Base-by-base conservation (phyloP, 306 rosid genomes). In the Quercus bicolor region DNA sequence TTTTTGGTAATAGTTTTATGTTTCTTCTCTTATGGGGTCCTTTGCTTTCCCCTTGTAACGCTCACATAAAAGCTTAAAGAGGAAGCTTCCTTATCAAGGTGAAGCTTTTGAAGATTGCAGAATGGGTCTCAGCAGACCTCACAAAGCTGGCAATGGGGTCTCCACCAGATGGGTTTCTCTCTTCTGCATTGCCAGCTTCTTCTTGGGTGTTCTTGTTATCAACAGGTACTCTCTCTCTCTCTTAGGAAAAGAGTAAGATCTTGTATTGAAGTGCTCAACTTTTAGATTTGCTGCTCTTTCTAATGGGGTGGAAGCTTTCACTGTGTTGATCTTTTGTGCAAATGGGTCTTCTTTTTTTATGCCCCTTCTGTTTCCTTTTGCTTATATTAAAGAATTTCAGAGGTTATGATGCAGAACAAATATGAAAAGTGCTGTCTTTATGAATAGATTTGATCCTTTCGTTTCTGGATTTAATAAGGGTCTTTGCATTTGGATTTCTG, bases 81-180 rank as follows among this genome's bases (percentile, higher is more conserved):
- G 80, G 72, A 40, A n/a, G 85, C 57, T 78, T 73, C 61, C 74
- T 74, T 85, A 78, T 68, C 37, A 78, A 82, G 84, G 53, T 56
- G 73, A 72, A 66, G 86, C 70, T 73, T 80, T 72, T 59, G 57
- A 76, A 68, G 52, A 68, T 34, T 68, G 68, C 61, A 61, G 75
- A 75, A 88, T 88, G 91, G 89, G 91, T 84, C 78, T 86, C 34
- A 74, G 76, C 79, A 86, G 86, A 86, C 80, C 91, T 56, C 89
- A 86, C 81, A 88, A 86, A 69, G 77, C 65, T 48, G 87, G 77
- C 82, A 86, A 81, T 86, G 91, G 91, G 62, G 76, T 88, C 74
- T 84, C 91, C 45, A 78, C 85, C 79, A 86, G 85, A 88, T 88
- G 88, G 91, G 91, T 86, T 4, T 84, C 87, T 77, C 34, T 88